Base-by-base conservation (phyloP, 2,329 filamentous ascomycete species). In the Pseudogymnoascus sp. region DNA sequence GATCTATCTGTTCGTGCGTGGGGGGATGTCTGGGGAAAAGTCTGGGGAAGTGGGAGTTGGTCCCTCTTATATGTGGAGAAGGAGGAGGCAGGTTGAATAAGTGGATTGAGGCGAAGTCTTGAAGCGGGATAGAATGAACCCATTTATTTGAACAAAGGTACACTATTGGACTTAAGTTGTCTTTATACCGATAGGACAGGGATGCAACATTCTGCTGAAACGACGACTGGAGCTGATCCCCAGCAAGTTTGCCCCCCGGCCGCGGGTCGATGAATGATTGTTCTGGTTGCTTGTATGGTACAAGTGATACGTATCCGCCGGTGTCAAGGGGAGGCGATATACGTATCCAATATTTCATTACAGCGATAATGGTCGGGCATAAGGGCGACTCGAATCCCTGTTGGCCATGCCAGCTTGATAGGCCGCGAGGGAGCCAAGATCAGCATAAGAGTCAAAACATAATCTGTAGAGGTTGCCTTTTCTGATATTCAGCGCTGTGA, bases 61-160 rank as follows among this genome's bases (percentile, higher is more conserved):
- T 30, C n/a, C 41, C 41, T 52, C 41, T 52, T 52, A 52, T 52
- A 52, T 52, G 41, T 52, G 41, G 41, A 52, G 41, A 52, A 52
- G 41, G 13, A 8, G 26, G 6, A 30, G 23, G n/a, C 21, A 30
- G 41, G n/a, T 52, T 52, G 23, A 30, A 23, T 23, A 30, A 23
- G 19, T 30, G 8, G 41, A 30, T 52, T 18, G 21, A 30, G 41
- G 23, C 41, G 23, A 52, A 52, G 23, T 52, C 41, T 52, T 52
- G 41, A 30, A 30, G 41, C n/a, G 41, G 41, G 41, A 52, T 52
- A 52, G n/a, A 15, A 30, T 18, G 41, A 30, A 30, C 41, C 23
- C n/a, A 23, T 52, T 52, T 6, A 30, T 6, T 9, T 15, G 41
- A 52, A 52, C 41, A 52, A 52, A 52, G 41, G 41, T 52, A 18